Conservation (phyloP, 805 yeast species). For the Kodamaea hsintzibuensis region DNA sequence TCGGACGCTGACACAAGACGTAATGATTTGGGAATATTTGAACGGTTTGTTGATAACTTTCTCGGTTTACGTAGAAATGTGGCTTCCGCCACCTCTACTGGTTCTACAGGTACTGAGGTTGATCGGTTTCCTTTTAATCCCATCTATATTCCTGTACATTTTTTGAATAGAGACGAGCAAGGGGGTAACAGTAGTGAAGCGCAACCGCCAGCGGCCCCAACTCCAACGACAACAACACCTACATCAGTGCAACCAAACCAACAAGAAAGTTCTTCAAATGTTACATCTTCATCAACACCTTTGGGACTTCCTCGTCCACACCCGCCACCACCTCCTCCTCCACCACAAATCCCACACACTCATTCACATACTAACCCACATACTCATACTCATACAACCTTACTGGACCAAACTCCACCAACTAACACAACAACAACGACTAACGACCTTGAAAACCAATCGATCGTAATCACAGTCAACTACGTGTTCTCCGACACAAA, state of each 20-base stretch:
- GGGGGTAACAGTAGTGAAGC: neutral
- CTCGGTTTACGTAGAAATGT: conserved; percentile 13
- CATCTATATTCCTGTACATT: conserved; percentile 9
- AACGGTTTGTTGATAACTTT: conserved; percentile 25
- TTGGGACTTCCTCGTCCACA: neutral
- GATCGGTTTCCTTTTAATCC: conserved; percentile 4
- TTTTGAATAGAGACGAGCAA: conserved; percentile 5
- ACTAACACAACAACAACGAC: conserved; percentile 1
- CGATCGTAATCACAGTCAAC: conserved; percentile 45
- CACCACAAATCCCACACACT: neutral
- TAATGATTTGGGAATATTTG: conserved; percentile 19
- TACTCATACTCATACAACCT: neutral
- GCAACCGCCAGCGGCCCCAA: neutral
- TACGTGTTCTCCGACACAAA: conserved; percentile 44
- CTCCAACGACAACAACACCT: neutral
- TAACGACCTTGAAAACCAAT: conserved; percentile 24
- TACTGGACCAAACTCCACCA: neutral
- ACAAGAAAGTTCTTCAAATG: neutral
- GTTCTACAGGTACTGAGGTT: conserved; percentile 1
- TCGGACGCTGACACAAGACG: conserved; percentile 4
- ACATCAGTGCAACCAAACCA: neutral
- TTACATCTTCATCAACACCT: neutral
- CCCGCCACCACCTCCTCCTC: neutral
- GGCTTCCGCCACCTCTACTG: neutral
- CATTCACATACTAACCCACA: neutral